Conservation (phyloP, 140 eudicot species). For the Erigeron philadelphicus region DNA sequence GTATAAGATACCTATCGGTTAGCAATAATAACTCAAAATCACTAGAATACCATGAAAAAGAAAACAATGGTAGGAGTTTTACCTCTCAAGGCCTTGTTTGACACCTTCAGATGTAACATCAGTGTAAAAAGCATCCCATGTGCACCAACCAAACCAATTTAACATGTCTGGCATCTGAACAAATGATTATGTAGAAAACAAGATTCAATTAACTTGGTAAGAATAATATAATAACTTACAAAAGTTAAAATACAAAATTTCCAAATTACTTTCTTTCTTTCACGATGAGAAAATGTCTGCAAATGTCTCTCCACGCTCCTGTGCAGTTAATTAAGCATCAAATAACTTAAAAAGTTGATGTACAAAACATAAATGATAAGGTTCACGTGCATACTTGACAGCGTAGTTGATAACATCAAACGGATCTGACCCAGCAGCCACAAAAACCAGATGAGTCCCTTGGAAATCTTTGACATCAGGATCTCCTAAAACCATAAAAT, state of each 20-base stretch:
- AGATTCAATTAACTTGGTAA: background rate
- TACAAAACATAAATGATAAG: background rate
- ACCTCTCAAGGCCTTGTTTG: slow-evolving; percentile 74
- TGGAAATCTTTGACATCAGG: slow-evolving; percentile 66
- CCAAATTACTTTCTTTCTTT: slow-evolving; percentile 60
- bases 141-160: slow-evolving; percentile 98
- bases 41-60: too few relatives aligned
- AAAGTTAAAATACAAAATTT: too few relatives aligned
- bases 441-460: slow-evolving; percentile 72
- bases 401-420: slow-evolving; percentile 70
- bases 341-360: slow-evolving; percentile 7
- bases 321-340: slow-evolving; percentile 19
- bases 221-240: background rate
- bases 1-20: slow-evolving; percentile 12
- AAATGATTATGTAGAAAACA: background rate
- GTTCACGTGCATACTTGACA: slow-evolving; percentile 53
- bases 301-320: slow-evolving; percentile 83
- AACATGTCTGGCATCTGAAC: slow-evolving; percentile 79
- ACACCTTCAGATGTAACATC: slow-evolving; percentile 76
- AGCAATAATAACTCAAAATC: background rate
- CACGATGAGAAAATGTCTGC: slow-evolving; percentile 78
- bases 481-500: slow-evolving; percentile 46
- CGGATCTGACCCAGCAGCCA: slow-evolving; percentile 80
- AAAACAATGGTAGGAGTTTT: background rate
- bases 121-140: slow-evolving; percentile 96